Conservation (phyloP, 441 rosid genomes). For the Theobroma grandiflorum region DNA sequence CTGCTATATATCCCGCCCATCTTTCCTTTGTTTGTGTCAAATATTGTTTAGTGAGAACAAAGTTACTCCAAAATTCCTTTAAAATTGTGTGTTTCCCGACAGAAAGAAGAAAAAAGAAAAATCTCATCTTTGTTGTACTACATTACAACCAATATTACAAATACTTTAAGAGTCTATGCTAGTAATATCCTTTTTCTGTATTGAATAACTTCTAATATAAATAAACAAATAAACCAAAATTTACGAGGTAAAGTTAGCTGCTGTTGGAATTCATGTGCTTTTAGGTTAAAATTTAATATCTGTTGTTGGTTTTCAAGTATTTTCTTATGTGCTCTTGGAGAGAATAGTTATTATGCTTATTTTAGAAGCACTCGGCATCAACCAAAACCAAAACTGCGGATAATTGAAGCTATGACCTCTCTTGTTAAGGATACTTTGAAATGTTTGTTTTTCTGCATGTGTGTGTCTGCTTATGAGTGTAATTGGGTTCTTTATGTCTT, state of each 20-base stretch:
- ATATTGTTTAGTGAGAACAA: neutral
- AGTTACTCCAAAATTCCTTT: constrained; percentile 11
- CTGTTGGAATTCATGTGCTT: neutral
- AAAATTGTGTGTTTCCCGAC: neutral
- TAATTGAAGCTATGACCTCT: neutral
- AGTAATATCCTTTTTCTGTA: neutral
- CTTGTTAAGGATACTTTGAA: neutral
- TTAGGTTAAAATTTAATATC: neutral
- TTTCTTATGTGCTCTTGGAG: neutral
- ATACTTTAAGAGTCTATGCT: neutral
- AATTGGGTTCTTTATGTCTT: neutral
- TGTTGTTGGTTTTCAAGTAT: neutral
- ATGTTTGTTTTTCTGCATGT: neutral
- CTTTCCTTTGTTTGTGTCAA: neutral
- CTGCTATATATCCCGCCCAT: constrained; percentile 8
- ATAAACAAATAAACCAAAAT: neutral
- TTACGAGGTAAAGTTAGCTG: neutral
- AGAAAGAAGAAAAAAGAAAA: neutral
- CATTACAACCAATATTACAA: constrained; percentile 9
- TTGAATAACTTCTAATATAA: neutral
- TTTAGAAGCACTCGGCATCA: neutral
- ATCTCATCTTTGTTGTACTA: neutral
- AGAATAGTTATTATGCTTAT: neutral
- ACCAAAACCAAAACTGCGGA: constrained; percentile 8
- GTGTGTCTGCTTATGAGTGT: constrained; percentile 7